phyloP scores from a whole-genome alignment of 2,329 filamentous ascomycete species.

The Bipolaris oryzae region DNA sequence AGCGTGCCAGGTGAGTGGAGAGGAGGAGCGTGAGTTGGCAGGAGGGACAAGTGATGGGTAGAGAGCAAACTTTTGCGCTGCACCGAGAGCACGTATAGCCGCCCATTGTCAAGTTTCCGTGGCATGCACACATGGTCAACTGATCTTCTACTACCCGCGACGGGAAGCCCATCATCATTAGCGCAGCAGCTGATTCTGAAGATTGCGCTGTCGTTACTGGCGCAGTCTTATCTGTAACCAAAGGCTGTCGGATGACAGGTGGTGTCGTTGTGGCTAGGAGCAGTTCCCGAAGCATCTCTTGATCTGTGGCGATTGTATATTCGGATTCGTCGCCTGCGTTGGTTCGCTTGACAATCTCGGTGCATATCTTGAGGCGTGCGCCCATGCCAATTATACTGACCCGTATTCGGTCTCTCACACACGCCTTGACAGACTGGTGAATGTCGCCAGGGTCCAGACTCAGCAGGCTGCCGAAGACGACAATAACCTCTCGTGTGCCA shows the following conservation, averaged over 20 bases:
- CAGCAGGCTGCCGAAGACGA: constrained; percentile 88
- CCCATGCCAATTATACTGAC: constrained; percentile 89
- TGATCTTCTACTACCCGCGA: constrained; percentile 77
- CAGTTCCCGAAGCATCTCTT: constrained; percentile 87
- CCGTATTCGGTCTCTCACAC: constrained; percentile 82
- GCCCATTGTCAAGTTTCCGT: constrained; percentile 78
- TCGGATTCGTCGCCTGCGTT: constrained; percentile 77
- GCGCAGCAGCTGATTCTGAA: constrained; percentile 55
- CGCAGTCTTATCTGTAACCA: constrained; percentile 32
- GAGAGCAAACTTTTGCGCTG: constrained; percentile 81
- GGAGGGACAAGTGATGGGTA: constrained; percentile 88
- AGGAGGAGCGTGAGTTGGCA: constrained; percentile 92
- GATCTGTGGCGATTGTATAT: constrained; percentile 86
- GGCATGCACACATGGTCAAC: constrained; percentile 85
- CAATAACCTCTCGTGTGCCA: constrained; percentile 88
- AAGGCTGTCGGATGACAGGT: constrained; percentile 73
- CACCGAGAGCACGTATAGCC: constrained; percentile 93
- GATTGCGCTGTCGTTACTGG: constrained; percentile 30
- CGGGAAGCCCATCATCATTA: constrained; percentile 98
- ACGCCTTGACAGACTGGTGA: constrained; percentile 80
- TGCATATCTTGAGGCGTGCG: constrained; percentile 90
- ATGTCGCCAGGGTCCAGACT: constrained; percentile 95
- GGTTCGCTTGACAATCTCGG: constrained; percentile 84
- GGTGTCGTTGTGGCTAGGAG: constrained; percentile 88
- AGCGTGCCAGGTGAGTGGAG: constrained; percentile 65